Evolutionary conservation across 2,329 filamentous ascomycete species (phyloP), one percentile per base, ranked within the genome.

Genomic region (Colletotrichum lentis): DNA sequence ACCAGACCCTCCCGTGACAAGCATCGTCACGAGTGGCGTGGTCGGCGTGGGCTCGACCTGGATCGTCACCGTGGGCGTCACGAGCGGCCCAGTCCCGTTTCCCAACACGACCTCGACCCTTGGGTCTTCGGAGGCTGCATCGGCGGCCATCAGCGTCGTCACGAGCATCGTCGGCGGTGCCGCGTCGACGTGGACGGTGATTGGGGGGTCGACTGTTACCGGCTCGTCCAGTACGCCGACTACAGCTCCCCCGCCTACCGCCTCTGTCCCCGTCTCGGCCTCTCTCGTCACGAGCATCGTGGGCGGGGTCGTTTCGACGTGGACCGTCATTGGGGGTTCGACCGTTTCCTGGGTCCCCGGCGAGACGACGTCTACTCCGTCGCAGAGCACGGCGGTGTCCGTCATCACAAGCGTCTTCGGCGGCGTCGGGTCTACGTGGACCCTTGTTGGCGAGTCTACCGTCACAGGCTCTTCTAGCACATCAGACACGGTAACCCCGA

Each of bases 321-420:
- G 52, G 61, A 50, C 35, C 12, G 35, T 31, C 4, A 49, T 39
- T 2, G 61, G 44, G 0, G 43, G 44, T 2, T 58, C 61, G 1
- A 50, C 52, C 2, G 6, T 49, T 35, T 35, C 18, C 3, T 18
- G 5, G 2, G 10, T 12, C 16, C 3, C 16, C 37, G 12, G 16
- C 22, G 31, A 11, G 16, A 18, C 35, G 11, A 10, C 31, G 8
- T 11, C 44, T 11, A 39, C 43, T 31, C 20, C 5, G 5, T 39
- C 37, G 1, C n/a, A 24, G 1, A 31, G n/a, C 3, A 52, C 11
- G 0, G 44, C 8, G 1, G 35, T 31, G 8, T 58, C 47, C 10
- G n/a, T 64, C 6, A 12, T 59, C 16, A 67, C 64, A 14, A 64
- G 64, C 11, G 31, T 57, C 4, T 14, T 67, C 5, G 54, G 43